These are phyloP conservation scores for Neopestalotiopsis sp. DNA, from an alignment of 2,329 filamentous ascomycete species.

Conservation along the genomic window DNA sequence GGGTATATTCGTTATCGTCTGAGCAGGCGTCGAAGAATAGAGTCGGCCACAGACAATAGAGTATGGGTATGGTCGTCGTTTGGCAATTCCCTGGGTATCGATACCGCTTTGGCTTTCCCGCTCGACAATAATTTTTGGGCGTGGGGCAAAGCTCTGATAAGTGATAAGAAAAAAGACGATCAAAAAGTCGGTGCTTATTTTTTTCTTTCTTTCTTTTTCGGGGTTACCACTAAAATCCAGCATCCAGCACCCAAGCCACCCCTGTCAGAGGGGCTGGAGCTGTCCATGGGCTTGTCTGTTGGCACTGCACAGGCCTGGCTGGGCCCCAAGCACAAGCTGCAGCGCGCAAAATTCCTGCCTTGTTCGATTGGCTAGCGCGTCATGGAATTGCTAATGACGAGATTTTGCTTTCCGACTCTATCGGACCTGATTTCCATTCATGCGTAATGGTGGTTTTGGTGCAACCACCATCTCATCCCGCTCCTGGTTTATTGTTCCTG, in stretches of 20 bases:
- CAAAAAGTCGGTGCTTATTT: neutral
- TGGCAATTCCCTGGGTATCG: neutral
- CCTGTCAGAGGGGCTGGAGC: neutral
- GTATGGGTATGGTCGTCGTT: neutral
- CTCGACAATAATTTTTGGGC: constrained; percentile 9
- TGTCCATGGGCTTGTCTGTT: neutral
- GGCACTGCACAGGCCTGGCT: neutral
- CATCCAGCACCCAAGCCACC: neutral
- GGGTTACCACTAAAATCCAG: neutral
- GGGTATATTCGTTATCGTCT: neutral
- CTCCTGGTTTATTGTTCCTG: neutral
- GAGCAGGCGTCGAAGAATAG: neutral
- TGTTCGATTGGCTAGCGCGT: constrained; percentile 11
- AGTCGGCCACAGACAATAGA: neutral
- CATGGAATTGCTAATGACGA: constrained; percentile 15
- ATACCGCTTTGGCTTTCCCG: neutral
- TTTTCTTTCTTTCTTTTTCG: neutral
- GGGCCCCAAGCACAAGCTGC: neutral
- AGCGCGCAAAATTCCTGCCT: constrained; percentile 10
- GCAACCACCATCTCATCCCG: neutral
- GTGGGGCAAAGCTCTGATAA: constrained; percentile 7
- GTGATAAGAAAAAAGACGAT: constrained; percentile 1
- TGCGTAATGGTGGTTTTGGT: neutral
- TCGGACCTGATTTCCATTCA: neutral
- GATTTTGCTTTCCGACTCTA: constrained; percentile 13